phyloP scores from a whole-genome alignment of 2,329 filamentous ascomycete genomes.

The Trichoderma arundinaceum region DNA sequence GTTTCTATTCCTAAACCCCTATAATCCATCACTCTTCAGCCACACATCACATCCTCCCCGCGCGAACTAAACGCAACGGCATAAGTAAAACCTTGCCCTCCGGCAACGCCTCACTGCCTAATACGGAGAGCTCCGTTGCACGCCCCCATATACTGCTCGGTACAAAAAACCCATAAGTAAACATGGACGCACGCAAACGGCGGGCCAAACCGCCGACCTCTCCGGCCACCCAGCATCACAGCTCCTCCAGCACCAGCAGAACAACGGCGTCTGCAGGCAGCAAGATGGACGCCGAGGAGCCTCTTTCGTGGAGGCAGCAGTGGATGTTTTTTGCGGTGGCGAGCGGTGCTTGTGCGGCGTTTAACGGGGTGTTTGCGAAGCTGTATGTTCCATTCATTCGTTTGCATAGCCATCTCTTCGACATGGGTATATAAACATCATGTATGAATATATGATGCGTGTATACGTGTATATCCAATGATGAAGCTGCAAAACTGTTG shows the following conservation, averaged over 20 bases:
- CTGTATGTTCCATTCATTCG: slow-evolving; percentile 58
- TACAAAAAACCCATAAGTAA: neutral
- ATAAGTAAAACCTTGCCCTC: neutral
- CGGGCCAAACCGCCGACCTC: slow-evolving; percentile 25
- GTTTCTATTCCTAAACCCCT: neutral
- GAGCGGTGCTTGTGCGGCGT: slow-evolving; percentile 77
- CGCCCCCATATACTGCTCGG: no score
- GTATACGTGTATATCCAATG: neutral
- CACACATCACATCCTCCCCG: no score
- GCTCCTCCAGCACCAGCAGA: neutral
- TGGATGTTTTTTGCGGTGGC: slow-evolving; percentile 74
- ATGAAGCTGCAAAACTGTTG: no score
- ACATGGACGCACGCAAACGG: slow-evolving; percentile 28
- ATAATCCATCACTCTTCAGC: no score
- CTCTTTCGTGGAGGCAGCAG: slow-evolving; percentile 13
- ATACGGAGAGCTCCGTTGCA: neutral
- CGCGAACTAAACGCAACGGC: neutral
- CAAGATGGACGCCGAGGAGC: neutral
- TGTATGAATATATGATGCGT: no score
- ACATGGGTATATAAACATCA: no score
- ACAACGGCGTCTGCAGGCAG: neutral
- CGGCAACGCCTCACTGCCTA: neutral
- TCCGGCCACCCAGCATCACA: slow-evolving; percentile 15
- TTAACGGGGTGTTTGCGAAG: slow-evolving; percentile 85
- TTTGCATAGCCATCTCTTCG: no score